A percentile compares a stretch with the other conserved stretches of the same genome.
These are phyloP conservation scores for Kwoniella pini DNA, from an alignment of 768 basidiomycete genomes.

Conservation along the genomic window DNA sequence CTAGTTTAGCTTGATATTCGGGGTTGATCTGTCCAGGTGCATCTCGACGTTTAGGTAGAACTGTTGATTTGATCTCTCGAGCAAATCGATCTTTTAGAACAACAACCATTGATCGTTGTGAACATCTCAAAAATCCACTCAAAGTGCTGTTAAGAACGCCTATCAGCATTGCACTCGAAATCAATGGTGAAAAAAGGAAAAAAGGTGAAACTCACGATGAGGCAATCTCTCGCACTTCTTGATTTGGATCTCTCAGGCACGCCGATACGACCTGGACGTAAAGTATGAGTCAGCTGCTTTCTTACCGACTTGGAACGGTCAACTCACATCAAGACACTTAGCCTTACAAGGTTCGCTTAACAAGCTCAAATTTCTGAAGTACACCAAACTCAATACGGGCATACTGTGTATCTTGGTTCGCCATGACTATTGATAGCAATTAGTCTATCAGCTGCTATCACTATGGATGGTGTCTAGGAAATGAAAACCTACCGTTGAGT, in stretches of 20 bases:
- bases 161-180: slow-evolving; percentile 20
- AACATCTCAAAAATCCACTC: slow-evolving; percentile 82
- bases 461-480: not conserved
- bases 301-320: not conserved
- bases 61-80: slow-evolving; percentile 64
- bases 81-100: slow-evolving; percentile 88
- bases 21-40: slow-evolving; percentile 60
- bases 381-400: slow-evolving; percentile 85
- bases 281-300: not conserved
- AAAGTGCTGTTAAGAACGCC: no score
- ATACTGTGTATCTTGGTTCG: slow-evolving; percentile 81
- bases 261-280: slow-evolving; percentile 67
- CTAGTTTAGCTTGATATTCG: slow-evolving; percentile 69
- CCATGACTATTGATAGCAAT: slow-evolving; percentile 67
- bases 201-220: slow-evolving; percentile 59
- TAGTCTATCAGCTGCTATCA: slow-evolving; percentile 6
- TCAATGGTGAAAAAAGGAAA: not conserved
- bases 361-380: slow-evolving; percentile 81
- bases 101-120: slow-evolving; percentile 81
- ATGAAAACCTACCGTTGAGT: slow-evolving; percentile 66
- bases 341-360: slow-evolving; percentile 69
- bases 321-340: slow-evolving; percentile 71
- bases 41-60: slow-evolving; percentile 67
- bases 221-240: slow-evolving; percentile 90
- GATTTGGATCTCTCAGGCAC: slow-evolving; percentile 84